Conservation (phyloP, 345 rosid genomes). For the Lepidium aucheri region DNA sequence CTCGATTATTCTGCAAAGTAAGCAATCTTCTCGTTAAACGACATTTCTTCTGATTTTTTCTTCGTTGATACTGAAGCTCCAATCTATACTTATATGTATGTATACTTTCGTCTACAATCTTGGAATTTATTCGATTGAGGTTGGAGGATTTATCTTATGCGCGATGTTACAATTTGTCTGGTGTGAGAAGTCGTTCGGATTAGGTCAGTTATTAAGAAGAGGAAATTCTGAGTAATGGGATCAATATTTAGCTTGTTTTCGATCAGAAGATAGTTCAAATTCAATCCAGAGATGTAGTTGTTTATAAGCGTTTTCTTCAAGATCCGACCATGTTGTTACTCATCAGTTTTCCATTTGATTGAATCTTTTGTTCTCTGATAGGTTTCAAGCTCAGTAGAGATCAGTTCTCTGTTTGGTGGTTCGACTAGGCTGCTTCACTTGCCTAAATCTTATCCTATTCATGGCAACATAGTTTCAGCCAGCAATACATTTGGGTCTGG, state of each 20-base stretch:
- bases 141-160: neutral
- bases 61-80: neutral
- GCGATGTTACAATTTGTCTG: neutral
- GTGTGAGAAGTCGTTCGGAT: neutral
- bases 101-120: neutral
- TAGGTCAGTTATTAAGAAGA: neutral
- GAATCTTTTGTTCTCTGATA: neutral
- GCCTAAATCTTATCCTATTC: slow-evolving; percentile 16
- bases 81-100: neutral
- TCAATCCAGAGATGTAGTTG: neutral
- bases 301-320: neutral
- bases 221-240: neutral
- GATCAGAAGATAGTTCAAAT: neutral
- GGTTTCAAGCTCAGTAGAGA: slow-evolving; percentile 24
- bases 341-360: neutral
- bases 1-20: slow-evolving; percentile 30
- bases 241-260: neutral
- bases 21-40: neutral
- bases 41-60: neutral
- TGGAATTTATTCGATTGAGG: neutral
- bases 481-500: slow-evolving; percentile 9
- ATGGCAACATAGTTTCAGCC: slow-evolving; percentile 17
- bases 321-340: neutral
- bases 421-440: slow-evolving; percentile 21
- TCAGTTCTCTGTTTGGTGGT: slow-evolving; percentile 23